Base-by-base conservation (phyloP, 306 rosid genomes). In the Gastrolobium villosum region DNA sequence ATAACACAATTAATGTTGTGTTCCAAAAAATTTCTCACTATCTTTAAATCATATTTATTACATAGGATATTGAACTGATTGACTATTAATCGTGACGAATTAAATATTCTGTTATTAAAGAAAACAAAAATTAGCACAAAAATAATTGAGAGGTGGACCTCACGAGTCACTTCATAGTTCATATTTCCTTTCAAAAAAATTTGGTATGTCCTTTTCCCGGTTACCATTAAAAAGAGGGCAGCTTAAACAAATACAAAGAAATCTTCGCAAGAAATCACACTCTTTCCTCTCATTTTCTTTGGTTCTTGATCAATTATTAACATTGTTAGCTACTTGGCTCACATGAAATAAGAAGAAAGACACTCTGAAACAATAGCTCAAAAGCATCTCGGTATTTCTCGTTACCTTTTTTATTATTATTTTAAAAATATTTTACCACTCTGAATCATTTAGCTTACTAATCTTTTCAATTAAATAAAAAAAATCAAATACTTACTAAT, bases 261-360 rank as follows among this genome's bases (percentile, higher is more conserved):
- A 41, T 31, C 49, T 4, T 65, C 9, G 53, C 20, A 10, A 14
- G 8, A 2, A 11, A 64, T 26, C 15, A 3, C 36, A 3, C 70
- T 7, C 52, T 41, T 65, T 65, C 37, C 53, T 65, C n/a, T 65
- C 37, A 1, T 64, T 20, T 26, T 41, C 70, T 20, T 65, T 40
- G n/a, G 31, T 3, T 20, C 2, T 1, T 3, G 9, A 3, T 60
- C 9, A 32, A 11, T 30, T 30, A 30, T 57, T 28, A 53, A 4
- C 6, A 0, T 46, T 10, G 57, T 52, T 52, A 52, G 30, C 57
- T 20, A 14, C 57, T 14, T 15, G 8, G 9, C 2, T 48, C 4
- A 48, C 13, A n/a, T 11, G 53, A 10, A 43, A 43, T 0, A 5
- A 5, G 48, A 43, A 43, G 6, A 1, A 8, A 4, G 43, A 39